Conservation (phyloP, 23 red algal genomes). For the Chondrus crispus region DNA sequence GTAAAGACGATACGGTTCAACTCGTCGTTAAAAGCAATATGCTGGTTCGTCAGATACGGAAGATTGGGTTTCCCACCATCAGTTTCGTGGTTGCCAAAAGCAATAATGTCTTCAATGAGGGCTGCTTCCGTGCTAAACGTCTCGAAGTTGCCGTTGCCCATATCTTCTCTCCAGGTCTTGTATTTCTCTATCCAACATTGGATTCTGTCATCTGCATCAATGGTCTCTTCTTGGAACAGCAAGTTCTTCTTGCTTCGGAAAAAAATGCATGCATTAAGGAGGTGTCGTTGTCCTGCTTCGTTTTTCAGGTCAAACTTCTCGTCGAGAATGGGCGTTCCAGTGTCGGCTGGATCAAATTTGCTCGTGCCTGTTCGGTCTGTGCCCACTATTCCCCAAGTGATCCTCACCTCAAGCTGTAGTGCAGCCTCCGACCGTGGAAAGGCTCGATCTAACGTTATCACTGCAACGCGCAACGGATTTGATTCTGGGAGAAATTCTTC, state of each 20-base stretch:
- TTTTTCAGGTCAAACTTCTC: constrained; percentile 43
- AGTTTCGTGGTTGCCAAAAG: not conserved
- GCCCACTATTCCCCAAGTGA: constrained; percentile 61
- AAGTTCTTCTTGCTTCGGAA: not conserved
- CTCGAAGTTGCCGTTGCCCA: constrained; percentile 6
- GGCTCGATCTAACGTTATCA: not conserved
- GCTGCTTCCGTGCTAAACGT: not conserved
- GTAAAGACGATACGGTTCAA: constrained; percentile 41
- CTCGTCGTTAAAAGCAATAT: constrained; percentile 38
- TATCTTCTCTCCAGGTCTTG: constrained; percentile 2
- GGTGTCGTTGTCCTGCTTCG: constrained; percentile 30
- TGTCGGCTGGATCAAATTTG: constrained; percentile 33
- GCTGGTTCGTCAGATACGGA: constrained; percentile 12
- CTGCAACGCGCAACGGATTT: constrained; percentile 7
- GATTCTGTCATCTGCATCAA: not conserved
- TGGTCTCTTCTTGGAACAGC: not conserved
- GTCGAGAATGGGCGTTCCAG: constrained; percentile 54
- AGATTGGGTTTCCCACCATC: constrained; percentile 12
- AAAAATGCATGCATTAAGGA: constrained; percentile 16
- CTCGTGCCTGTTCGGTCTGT: constrained; percentile 64
- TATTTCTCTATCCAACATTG: constrained; percentile 70
- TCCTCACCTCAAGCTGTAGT: not conserved
- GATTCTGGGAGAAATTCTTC: constrained; percentile 53
- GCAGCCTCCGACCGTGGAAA: not conserved
- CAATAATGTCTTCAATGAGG: constrained; percentile 4